phyloP scores from a whole-genome alignment of 148 eudicot species.

The Rhododendron molle region DNA sequence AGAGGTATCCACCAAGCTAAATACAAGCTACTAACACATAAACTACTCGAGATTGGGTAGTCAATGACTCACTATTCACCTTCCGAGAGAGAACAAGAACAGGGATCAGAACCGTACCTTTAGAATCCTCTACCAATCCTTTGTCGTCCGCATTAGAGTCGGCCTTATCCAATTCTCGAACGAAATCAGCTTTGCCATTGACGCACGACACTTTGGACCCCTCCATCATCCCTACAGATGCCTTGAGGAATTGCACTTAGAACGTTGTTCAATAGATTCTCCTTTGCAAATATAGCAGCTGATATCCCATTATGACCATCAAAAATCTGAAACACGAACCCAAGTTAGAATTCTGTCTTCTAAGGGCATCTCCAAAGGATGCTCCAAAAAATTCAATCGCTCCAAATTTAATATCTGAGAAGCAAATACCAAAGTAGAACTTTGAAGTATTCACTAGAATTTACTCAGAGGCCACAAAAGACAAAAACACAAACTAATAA shows the following conservation, averaged over 20 bases:
- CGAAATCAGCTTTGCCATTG: constrained; percentile 12
- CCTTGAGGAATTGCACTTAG: constrained; percentile 79
- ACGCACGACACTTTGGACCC: constrained; percentile 25
- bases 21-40: too few relatives aligned
- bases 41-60: too few relatives aligned
- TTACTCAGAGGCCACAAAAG: background rate
- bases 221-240: constrained; percentile 62
- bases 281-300: constrained; percentile 90
- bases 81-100: too few relatives aligned
- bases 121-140: too few relatives aligned
- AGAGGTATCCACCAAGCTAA: too few relatives aligned
- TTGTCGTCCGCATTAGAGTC: constrained; percentile 10
- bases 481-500: background rate
- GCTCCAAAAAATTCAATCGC: background rate
- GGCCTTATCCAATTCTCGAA: background rate
- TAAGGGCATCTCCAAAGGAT: background rate
- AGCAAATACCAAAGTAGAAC: background rate
- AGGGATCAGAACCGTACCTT: too few relatives aligned
- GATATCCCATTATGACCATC: constrained; percentile 99
- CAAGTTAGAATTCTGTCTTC: constrained; percentile 12
- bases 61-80: too few relatives aligned
- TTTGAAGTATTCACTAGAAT: background rate
- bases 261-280: constrained; percentile 75
- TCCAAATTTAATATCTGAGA: background rate
- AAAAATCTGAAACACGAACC: constrained; percentile 51